phyloP scores from a whole-genome alignment of 495 filamentous ascomycete species.

The Annulohypoxylon stygium region DNA sequence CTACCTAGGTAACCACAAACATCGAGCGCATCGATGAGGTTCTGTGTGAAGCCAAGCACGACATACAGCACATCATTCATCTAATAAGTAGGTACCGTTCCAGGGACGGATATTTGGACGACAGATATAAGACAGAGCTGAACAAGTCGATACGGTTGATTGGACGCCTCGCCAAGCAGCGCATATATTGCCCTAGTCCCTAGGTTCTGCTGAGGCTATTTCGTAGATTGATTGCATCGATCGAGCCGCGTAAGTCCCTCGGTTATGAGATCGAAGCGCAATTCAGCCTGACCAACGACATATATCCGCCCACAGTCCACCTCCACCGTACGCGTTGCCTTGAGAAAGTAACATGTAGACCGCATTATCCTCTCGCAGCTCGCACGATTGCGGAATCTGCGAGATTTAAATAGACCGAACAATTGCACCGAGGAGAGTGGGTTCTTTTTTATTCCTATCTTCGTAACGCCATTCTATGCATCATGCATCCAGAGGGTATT shows the following conservation, averaged over 20 bases:
- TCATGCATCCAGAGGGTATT: slow-evolving; percentile 26
- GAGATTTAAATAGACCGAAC: slow-evolving; percentile 37
- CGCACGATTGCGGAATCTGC: slow-evolving; percentile 10
- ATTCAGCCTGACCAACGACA: slow-evolving; percentile 42
- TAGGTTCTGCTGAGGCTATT: slow-evolving; percentile 12
- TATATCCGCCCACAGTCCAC: slow-evolving; percentile 40
- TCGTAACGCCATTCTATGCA: slow-evolving; percentile 41
- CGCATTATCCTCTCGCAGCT: slow-evolving; percentile 34
- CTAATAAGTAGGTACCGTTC: slow-evolving; percentile 1
- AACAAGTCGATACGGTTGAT: slow-evolving; percentile 24
- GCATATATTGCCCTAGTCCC: slow-evolving; percentile 12
- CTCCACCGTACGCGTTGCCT: not conserved
- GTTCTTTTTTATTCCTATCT: slow-evolving; percentile 34
- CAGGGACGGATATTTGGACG: slow-evolving; percentile 1
- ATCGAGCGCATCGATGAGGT: slow-evolving; percentile 9
- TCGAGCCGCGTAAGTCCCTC: slow-evolving; percentile 32
- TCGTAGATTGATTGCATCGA: slow-evolving; percentile 34
- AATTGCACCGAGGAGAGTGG: slow-evolving; percentile 48
- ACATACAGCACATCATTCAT: not conserved
- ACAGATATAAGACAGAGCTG: slow-evolving; percentile 26
- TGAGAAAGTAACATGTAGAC: not conserved
- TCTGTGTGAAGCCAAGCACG: slow-evolving; percentile 9
- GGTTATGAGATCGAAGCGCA: slow-evolving; percentile 26
- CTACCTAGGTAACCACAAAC: not conserved
- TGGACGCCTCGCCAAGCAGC: slow-evolving; percentile 34